Conservation (phyloP, 495 filamentous ascomycete genomes). For the Coniosporium apollinis region DNA sequence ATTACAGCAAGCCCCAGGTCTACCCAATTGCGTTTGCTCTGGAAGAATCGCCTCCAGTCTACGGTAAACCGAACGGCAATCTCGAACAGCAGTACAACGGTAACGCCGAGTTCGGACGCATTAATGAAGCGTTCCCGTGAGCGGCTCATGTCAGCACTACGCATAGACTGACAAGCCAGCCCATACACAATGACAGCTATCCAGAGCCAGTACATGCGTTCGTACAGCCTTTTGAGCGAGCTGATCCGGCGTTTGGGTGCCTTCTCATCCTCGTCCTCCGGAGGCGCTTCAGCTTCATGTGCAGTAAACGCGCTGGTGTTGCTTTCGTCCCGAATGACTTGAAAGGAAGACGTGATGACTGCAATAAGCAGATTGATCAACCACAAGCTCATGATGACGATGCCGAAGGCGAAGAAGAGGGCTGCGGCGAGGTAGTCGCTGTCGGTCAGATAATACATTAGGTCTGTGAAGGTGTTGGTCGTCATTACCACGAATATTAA, state of each 20-base stretch:
- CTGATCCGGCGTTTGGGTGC: conserved; percentile 31
- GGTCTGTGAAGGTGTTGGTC: conserved; percentile 85
- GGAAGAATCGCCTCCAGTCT: conserved; percentile 67
- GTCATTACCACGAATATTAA: conserved; percentile 98
- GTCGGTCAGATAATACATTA: conserved; percentile 83
- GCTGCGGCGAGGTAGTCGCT: conserved; percentile 80
- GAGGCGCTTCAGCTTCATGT: conserved; percentile 33
- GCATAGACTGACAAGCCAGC: conserved; percentile 54
- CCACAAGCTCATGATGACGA: conserved; percentile 92
- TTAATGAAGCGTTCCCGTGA: conserved; percentile 40
- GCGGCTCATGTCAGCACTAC: conserved; percentile 54
- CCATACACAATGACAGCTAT: conserved; percentile 61
- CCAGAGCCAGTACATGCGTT: conserved; percentile 65
- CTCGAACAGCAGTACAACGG: conserved; percentile 62
- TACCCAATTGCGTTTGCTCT: conserved; percentile 51
- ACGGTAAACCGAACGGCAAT: conserved; percentile 62
- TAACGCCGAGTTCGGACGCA: conserved; percentile 58
- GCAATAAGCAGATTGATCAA: conserved; percentile 92
- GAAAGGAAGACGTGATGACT: conserved; percentile 96
- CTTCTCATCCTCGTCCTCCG: conserved; percentile 17
- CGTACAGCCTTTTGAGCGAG: conserved; percentile 48
- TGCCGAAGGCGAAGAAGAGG: conserved; percentile 57
- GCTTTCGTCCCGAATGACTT: conserved; percentile 95
- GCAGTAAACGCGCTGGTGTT: conserved; percentile 82
- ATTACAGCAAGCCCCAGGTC: conserved; percentile 66